Conservation (phyloP, 768 basidiomycete species). For the Mycena capillaripes region DNA sequence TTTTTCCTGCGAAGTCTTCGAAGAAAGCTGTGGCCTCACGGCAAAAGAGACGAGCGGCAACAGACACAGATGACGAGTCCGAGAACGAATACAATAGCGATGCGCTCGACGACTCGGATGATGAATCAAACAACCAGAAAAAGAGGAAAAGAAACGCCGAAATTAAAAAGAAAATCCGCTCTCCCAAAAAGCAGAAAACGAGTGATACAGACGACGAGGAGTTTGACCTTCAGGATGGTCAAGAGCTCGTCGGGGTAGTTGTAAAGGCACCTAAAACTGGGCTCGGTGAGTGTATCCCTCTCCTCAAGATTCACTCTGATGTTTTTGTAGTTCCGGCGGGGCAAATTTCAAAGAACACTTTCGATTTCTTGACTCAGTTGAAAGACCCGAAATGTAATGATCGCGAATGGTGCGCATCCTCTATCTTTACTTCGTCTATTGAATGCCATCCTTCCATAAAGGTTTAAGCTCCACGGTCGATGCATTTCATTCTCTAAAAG, state of each 20-base stretch:
- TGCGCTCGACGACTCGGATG: conserved; percentile 57
- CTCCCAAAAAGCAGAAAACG: conserved; percentile 44
- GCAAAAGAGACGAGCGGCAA: conserved; percentile 6
- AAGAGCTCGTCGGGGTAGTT: conserved; percentile 80
- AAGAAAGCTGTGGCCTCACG: conserved; percentile 3
- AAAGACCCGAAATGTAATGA: conserved; percentile 86
- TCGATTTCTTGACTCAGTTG: conserved; percentile 81
- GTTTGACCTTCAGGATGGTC: conserved; percentile 69
- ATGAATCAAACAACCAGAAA: conserved; percentile 40
- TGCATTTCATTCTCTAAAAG: neutral
- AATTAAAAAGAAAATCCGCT: conserved; percentile 42
- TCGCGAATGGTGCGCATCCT: conserved; percentile 74
- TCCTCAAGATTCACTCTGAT: neutral
- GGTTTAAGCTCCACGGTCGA: conserved; percentile 88
- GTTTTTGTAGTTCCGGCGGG: conserved; percentile 81
- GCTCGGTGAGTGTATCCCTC: conserved; percentile 63
- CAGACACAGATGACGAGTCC: conserved; percentile 24
- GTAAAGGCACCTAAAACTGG: conserved; percentile 88
- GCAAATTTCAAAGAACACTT: conserved; percentile 86
- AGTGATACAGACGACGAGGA: conserved; percentile 59
- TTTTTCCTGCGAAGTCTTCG: neutral
- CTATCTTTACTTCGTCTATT: neutral
- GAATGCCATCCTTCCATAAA: conserved; percentile 42
- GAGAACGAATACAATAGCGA: conserved; percentile 56
- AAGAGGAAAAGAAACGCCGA: conserved; percentile 41